phyloP scores from a whole-genome alignment of 495 filamentous ascomycete genomes.

The Eremomyces bilateralis region DNA sequence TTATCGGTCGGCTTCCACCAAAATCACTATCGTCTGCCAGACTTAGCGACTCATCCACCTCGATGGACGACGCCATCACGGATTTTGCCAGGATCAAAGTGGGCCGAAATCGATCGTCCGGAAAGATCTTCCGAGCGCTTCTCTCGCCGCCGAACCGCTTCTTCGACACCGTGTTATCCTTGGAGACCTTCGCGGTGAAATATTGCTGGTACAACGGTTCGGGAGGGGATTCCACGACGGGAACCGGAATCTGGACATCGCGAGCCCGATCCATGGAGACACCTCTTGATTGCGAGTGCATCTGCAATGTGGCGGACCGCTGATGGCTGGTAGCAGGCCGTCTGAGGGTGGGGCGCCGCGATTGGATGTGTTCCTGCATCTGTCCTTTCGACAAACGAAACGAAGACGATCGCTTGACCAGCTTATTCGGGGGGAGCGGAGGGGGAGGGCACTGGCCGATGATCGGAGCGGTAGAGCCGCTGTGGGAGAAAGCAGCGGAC shows the following conservation, averaged over 20 bases:
- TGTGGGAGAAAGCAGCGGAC: slow-evolving; percentile 26
- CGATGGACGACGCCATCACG: slow-evolving; percentile 9
- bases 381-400: slow-evolving; percentile 25
- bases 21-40: slow-evolving; percentile 12
- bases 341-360: slow-evolving; percentile 37
- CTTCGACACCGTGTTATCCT: slow-evolving; percentile 10
- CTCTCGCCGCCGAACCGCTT: slow-evolving; percentile 11
- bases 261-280: slow-evolving; percentile 9
- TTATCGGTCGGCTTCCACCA: slow-evolving; percentile 13
- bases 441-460: slow-evolving; percentile 24
- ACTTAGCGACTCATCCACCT: slow-evolving; percentile 15
- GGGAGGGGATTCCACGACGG: not conserved
- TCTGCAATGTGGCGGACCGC: slow-evolving; percentile 46
- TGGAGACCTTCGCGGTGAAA: slow-evolving; percentile 14
- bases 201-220: slow-evolving; percentile 13
- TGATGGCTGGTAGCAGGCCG: slow-evolving; percentile 79
- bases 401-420: slow-evolving; percentile 66
- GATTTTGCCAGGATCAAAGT: slow-evolving; percentile 14
- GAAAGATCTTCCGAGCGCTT: slow-evolving; percentile 16
- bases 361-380: slow-evolving; percentile 14
- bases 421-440: slow-evolving; percentile 45
- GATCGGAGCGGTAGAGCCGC: slow-evolving; percentile 44
- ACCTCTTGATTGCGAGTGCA: slow-evolving; percentile 14
- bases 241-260: not conserved
- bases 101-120: slow-evolving; percentile 15